Evolutionary conservation across 495 filamentous ascomycete species (phyloP).

Genomic region (Annulohypoxylon maeteangense): DNA sequence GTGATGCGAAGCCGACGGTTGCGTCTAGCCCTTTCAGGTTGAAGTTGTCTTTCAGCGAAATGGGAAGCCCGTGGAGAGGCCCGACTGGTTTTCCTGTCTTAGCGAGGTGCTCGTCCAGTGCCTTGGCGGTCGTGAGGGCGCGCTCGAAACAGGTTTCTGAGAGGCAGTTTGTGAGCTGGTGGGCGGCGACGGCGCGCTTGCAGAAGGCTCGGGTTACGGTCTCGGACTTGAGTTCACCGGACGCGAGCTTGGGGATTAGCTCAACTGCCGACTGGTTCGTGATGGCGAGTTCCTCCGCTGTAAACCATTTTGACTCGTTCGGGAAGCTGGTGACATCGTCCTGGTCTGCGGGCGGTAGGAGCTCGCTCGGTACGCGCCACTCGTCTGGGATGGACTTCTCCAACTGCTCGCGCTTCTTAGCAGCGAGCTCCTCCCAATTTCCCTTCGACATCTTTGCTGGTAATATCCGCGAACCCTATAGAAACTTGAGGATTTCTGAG

Average conservation of each 20-base stretch:
- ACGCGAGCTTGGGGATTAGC: slow-evolving; percentile 45
- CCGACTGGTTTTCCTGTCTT: slow-evolving; percentile 63
- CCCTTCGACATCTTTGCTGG: slow-evolving; percentile 29
- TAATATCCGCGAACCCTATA: too few species aligned
- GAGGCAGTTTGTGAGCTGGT: slow-evolving; percentile 50
- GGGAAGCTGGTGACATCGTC: slow-evolving; percentile 55
- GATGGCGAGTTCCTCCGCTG: slow-evolving; percentile 47
- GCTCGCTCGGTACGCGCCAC: slow-evolving; percentile 53
- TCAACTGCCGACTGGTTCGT: slow-evolving; percentile 44
- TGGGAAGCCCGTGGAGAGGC: slow-evolving; percentile 83
- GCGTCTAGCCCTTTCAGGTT: slow-evolving; percentile 66
- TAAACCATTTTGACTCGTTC: slow-evolving; percentile 52
- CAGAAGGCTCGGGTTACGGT: slow-evolving; percentile 51
- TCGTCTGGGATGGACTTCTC: slow-evolving; percentile 52
- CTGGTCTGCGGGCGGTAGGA: slow-evolving; percentile 52
- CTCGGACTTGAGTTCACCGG: slow-evolving; percentile 45
- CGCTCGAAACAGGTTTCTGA: slow-evolving; percentile 49
- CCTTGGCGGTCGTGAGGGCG: slow-evolving; percentile 37
- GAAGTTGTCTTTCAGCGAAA: slow-evolving; percentile 83
- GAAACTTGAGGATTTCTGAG: neutral
- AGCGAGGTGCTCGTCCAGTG: slow-evolving; percentile 64
- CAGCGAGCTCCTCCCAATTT: slow-evolving; percentile 52
- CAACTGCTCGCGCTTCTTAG: slow-evolving; percentile 51
- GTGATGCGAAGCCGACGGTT: slow-evolving; percentile 55
- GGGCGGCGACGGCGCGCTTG: slow-evolving; percentile 49